These are phyloP conservation scores for Tricholoma furcatifolium DNA, from an alignment of 768 basidiomycete species.

Conservation along the genomic window DNA sequence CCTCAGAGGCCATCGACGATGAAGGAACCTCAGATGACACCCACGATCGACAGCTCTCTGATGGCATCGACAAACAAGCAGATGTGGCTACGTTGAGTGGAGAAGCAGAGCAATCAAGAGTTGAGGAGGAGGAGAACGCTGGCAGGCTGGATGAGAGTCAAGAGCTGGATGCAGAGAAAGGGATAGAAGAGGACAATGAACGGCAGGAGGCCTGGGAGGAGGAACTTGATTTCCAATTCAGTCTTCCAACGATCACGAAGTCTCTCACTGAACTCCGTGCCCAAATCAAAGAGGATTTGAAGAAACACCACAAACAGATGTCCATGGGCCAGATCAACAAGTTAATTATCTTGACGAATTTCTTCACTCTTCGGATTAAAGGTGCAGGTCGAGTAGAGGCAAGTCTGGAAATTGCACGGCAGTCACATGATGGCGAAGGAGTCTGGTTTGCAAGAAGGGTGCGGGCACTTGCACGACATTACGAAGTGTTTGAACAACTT, in stretches of 20 bases:
- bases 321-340: conserved; percentile 28
- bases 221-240: conserved; percentile 4
- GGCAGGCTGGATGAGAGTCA: too few relatives aligned
- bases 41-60: neutral
- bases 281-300: conserved; percentile 30
- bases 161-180: too few relatives aligned
- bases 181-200: too few relatives aligned
- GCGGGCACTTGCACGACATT: conserved; percentile 19
- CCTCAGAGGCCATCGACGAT: too few relatives aligned
- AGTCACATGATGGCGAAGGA: conserved; percentile 30
- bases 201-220: conserved; percentile 15
- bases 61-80: neutral
- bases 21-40: too few relatives aligned
- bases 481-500: conserved; percentile 13
- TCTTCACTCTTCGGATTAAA: conserved; percentile 33
- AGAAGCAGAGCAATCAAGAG: neutral
- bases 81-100: neutral
- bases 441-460: neutral
- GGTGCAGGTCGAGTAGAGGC: conserved; percentile 24
- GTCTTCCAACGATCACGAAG: conserved; percentile 16
- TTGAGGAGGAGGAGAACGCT: too few relatives aligned
- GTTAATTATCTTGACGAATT: conserved; percentile 31
- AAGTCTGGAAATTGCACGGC: conserved; percentile 33
- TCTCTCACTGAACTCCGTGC: conserved; percentile 24
- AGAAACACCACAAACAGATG: conserved; percentile 23